phyloP scores from a whole-genome alignment of 2,329 filamentous ascomycete genomes.

The Dryadomyces quercivorus region DNA sequence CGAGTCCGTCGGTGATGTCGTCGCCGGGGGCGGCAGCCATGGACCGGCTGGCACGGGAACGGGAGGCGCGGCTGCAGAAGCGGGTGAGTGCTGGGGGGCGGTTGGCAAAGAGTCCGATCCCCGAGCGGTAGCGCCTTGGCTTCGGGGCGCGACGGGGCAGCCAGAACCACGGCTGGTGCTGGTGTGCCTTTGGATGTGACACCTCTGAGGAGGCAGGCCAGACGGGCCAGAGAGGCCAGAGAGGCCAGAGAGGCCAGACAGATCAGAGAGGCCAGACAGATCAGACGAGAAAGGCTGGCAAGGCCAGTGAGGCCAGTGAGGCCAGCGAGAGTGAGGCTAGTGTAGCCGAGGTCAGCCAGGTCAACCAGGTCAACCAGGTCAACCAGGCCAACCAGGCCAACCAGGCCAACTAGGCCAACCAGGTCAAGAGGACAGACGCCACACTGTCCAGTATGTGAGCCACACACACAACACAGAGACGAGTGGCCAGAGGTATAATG shows the following conservation, averaged over 20 bases:
- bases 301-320: background rate
- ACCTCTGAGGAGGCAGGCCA: background rate
- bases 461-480: background rate
- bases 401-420: background rate
- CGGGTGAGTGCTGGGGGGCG: constrained; percentile 66
- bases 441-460: background rate
- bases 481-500: background rate
- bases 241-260: background rate
- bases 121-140: constrained; percentile 39
- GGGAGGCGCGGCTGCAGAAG: constrained; percentile 62
- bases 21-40: constrained; percentile 28
- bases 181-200: background rate
- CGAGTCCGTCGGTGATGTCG: constrained; percentile 36
- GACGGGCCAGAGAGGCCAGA: background rate
- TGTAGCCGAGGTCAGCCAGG: too few relatives aligned
- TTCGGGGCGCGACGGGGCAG: background rate
- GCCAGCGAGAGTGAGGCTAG: too few relatives aligned
- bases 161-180: background rate
- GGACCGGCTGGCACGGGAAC: constrained; percentile 47
- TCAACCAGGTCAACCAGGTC: too few relatives aligned
- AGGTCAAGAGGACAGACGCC: background rate
- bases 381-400: too few relatives aligned
- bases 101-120: constrained; percentile 53
- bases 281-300: background rate
- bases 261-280: background rate